Evolutionary conservation across 2,329 filamentous ascomycete species (phyloP).

Genomic region (Aspergillus glaucus): DNA sequence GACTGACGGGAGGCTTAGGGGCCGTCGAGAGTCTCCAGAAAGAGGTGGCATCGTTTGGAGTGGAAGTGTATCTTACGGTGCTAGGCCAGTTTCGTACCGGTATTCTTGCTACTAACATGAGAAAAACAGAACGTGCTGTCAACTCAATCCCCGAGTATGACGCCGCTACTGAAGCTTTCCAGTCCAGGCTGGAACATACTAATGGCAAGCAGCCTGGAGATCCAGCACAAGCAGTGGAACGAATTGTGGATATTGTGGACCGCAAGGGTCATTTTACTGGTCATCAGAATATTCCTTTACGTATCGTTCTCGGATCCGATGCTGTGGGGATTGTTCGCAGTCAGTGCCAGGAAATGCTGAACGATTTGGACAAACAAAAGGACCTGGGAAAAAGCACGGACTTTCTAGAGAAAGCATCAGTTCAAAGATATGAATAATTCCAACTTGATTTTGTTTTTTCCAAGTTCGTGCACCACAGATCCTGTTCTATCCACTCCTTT

Average conservation of each 20-base stretch:
- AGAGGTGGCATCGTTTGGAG: constrained; percentile 39
- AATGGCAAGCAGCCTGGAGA: constrained; percentile 11
- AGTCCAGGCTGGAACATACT: not conserved
- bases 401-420: too few relatives aligned
- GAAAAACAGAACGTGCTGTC: not conserved
- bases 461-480: too few relatives aligned
- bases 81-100: constrained; percentile 51
- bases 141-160: constrained; percentile 6
- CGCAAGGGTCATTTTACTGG: constrained; percentile 5
- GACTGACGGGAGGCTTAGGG: constrained; percentile 14
- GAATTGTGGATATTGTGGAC: constrained; percentile 9
- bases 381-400: not conserved
- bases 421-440: too few relatives aligned
- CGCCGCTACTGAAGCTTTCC: constrained; percentile 1
- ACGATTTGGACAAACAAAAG: not conserved
- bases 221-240: constrained; percentile 4
- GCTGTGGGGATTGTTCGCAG: constrained; percentile 4
- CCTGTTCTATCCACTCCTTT: too few relatives aligned
- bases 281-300: constrained; percentile 3
- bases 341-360: constrained; percentile 1
- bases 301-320: constrained; percentile 8
- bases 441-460: too few relatives aligned
- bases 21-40: constrained; percentile 43
- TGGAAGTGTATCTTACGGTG: constrained; percentile 40
- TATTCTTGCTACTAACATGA: constrained; percentile 34